A percentile compares a stretch with the other conserved stretches of the same genome.
These are phyloP conservation scores for Sequoia sempervirens DNA, from an alignment of 75 land plant genomes.

Conservation along the genomic window DNA sequence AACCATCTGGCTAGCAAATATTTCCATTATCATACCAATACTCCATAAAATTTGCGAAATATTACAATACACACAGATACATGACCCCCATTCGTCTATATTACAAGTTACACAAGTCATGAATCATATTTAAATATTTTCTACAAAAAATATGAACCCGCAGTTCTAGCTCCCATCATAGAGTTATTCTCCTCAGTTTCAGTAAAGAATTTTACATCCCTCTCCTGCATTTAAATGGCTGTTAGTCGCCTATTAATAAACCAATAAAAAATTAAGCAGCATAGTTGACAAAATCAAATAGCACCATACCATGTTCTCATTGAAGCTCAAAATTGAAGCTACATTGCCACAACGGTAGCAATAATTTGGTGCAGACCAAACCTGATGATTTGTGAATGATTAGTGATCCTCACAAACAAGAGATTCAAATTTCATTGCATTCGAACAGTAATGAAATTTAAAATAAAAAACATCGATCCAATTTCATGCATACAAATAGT, in stretches of 20 bases:
- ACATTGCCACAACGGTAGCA: conserved; percentile 99
- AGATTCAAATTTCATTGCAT: not conserved
- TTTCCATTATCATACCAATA: not conserved
- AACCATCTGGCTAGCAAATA: not conserved
- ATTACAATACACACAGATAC: not conserved
- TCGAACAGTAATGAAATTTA: not conserved
- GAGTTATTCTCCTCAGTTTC: conserved; percentile 98
- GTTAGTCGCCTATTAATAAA: not conserved
- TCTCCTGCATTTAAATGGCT: conserved; percentile 53
- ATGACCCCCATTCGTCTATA: not conserved
- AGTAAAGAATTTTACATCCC: conserved; percentile 96
- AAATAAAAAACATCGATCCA: not conserved
- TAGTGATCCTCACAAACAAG: not conserved
- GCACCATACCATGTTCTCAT: conserved; percentile 81
- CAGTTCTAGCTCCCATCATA: conserved; percentile 93
- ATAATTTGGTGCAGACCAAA: conserved; percentile 99
- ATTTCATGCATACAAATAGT: too few species aligned
- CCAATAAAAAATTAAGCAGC: not conserved
- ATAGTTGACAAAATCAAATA: not conserved
- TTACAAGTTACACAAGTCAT: not conserved
- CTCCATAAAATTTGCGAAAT: not conserved
- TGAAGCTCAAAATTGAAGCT: conserved; percentile 96
- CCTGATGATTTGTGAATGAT: conserved; percentile 27
- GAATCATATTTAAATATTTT: not conserved
- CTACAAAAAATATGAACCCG: conserved; percentile 84